phyloP scores from a whole-genome alignment of 1,284 basidiomycete species.

The Cutaneotrichosporon sp. region DNA sequence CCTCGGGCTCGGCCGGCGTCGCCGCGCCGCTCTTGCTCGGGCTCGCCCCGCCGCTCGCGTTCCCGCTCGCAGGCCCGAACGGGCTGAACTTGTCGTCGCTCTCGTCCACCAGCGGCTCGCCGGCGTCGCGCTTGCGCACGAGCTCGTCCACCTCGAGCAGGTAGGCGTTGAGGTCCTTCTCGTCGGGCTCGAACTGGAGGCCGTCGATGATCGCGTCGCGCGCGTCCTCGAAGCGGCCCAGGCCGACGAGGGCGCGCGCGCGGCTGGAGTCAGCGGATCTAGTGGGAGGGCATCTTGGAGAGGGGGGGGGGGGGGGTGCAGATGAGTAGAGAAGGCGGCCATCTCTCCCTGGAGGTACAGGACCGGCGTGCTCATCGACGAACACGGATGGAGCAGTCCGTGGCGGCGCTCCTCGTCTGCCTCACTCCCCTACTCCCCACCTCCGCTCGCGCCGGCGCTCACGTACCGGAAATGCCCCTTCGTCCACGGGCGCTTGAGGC shows the following conservation, averaged over 20 bases:
- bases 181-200: constrained; percentile 85
- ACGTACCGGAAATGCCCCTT: constrained; percentile 95
- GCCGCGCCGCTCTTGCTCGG: not conserved
- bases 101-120: not conserved
- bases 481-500: constrained; percentile 82
- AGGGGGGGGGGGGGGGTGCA: too few species aligned
- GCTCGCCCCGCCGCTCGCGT: too few species aligned
- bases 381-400: too few species aligned
- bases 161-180: constrained; percentile 60
- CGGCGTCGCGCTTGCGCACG: constrained; percentile 23
- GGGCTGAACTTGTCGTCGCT: not conserved
- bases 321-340: too few species aligned
- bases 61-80: not conserved
- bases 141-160: constrained; percentile 42
- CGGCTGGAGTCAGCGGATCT: not conserved
- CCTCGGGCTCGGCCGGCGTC: not conserved
- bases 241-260: constrained; percentile 68
- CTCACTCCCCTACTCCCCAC: too few species aligned
- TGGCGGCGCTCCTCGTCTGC: too few species aligned
- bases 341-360: too few species aligned
- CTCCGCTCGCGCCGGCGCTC: constrained; percentile 51
- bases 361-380: too few species aligned
- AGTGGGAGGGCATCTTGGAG: too few species aligned
- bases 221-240: constrained; percentile 72
- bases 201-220: constrained; percentile 79